These are phyloP conservation scores for Pulveroboletus frians DNA, from an alignment of 768 basidiomycete species.

Conservation along the genomic window DNA sequence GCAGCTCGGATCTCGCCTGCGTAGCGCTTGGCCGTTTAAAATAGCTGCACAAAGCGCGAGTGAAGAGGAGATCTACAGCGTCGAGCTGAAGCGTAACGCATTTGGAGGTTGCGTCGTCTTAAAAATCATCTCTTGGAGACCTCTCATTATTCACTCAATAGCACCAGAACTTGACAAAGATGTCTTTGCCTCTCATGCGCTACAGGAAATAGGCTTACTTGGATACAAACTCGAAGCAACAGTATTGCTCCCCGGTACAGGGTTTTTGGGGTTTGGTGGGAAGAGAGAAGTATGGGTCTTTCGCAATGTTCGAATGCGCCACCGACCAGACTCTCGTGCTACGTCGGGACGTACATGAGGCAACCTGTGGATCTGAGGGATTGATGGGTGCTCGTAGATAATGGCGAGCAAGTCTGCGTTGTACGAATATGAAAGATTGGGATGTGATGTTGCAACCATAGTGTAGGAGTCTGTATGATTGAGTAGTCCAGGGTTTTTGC, in stretches of 20 bases:
- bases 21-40: constrained; percentile 38
- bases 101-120: constrained; percentile 28
- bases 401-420: constrained; percentile 1
- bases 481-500: background rate
- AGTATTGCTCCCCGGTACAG: constrained; percentile 48
- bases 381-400: background rate
- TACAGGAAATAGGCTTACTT: constrained; percentile 52
- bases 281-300: constrained; percentile 65
- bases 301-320: constrained; percentile 36
- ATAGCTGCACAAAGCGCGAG: constrained; percentile 39
- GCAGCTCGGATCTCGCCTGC: constrained; percentile 36
- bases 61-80: constrained; percentile 48
- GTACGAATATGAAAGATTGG: constrained; percentile 10
- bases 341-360: constrained; percentile 19
- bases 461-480: constrained; percentile 1
- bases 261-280: constrained; percentile 35
- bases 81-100: constrained; percentile 47
- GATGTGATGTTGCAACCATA: background rate
- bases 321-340: constrained; percentile 28
- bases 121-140: background rate
- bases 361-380: background rate
- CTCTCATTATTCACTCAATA: constrained; percentile 14
- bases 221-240: constrained; percentile 64
- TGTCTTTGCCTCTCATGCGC: constrained; percentile 55
- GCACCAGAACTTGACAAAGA: constrained; percentile 45